phyloP scores from a whole-genome alignment of 176 grass and related monocot genomes.

The Triticum dicoccoides region DNA sequence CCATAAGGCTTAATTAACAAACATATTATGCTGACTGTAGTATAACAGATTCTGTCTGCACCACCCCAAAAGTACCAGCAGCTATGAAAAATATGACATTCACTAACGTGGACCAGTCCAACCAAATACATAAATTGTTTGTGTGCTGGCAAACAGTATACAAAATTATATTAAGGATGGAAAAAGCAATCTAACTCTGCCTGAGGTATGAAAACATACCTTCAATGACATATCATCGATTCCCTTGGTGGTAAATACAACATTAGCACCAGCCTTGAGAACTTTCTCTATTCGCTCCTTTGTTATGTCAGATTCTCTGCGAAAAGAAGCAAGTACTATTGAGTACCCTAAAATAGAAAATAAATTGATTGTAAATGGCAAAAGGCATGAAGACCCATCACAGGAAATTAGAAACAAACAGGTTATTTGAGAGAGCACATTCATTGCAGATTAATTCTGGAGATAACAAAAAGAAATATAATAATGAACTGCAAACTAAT shows the following conservation, averaged over 20 bases:
- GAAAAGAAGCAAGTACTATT: not conserved
- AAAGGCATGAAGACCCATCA: not conserved
- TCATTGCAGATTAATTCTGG: not conserved
- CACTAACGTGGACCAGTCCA: not conserved
- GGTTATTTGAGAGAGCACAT: too few relatives aligned
- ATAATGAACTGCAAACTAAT: not conserved
- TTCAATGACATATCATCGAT: conserved; percentile 97
- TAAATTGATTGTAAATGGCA: not conserved
- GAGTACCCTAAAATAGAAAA: not conserved
- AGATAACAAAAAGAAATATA: not conserved
- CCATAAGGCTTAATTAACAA: not conserved
- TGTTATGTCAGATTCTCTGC: conserved; percentile 84
- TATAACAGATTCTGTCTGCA: too few relatives aligned
- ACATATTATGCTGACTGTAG: not conserved
- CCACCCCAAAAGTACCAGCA: not conserved
- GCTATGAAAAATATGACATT: not conserved
- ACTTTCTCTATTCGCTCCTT: conserved; percentile 89
- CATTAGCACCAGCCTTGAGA: conserved; percentile 85
- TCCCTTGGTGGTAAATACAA: conserved; percentile 89
- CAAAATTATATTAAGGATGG: not conserved
- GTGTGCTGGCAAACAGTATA: not conserved
- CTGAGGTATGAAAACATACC: conserved; percentile 37
- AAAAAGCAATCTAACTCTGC: not conserved
- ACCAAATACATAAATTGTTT: not conserved
- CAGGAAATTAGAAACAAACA: not conserved